Base-by-base conservation (phyloP, 495 filamentous ascomycete species). In the Cercophora newfieldiana region DNA sequence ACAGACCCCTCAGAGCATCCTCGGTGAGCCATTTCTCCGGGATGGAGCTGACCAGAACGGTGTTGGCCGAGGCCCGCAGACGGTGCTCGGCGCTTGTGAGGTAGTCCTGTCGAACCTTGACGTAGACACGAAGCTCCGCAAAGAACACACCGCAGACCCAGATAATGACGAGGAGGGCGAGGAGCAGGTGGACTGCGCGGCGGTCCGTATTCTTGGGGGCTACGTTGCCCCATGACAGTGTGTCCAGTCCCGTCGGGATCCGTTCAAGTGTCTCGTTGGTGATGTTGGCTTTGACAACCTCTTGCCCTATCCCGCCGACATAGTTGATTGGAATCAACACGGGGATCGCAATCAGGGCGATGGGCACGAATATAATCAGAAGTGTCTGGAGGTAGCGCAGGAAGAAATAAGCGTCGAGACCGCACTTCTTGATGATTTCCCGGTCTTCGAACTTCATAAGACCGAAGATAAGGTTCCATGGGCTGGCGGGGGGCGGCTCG, bases 331-430 rank as follows among this genome's bases (percentile, higher is more conserved):
- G 94, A 7, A 99, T 73, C 44, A 99, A 82, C 58, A 97, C 88
- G 0, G 95, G 96, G 25, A 98, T 80, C 28, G 97, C 88, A 29
- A 97, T 73, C 21, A 89, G 54, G 24, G 90, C 91, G 61, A 96
- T 82, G 7, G 93, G 91, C 21, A 95, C 75, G 71, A 98, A 98
- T 66, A 97, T 94, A 72, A 96, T 90, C 44, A 99, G 85, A 2
- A 99, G 86, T 75, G 96, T 95, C 62, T 94, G 91, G 18, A 99
- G 83, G 74, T 96, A 99, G 61, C 96, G 91, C 1, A 99, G 83
- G 79, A 98, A 99, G 78, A 99, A 96, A 81, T 97, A 99, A 71
- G 96, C 94, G 77, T 99, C 95, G 47, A 99, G 85, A 6, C 95
- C 95, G 75, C 92, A 97, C 77, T 97, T 97, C 47, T 91, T 89